Percentiles rank a stretch among this genome's conserved stretches.
phyloP scores from a whole-genome alignment of 1,284 basidiomycete genomes.

The Tetrapyrgos nigripes region DNA sequence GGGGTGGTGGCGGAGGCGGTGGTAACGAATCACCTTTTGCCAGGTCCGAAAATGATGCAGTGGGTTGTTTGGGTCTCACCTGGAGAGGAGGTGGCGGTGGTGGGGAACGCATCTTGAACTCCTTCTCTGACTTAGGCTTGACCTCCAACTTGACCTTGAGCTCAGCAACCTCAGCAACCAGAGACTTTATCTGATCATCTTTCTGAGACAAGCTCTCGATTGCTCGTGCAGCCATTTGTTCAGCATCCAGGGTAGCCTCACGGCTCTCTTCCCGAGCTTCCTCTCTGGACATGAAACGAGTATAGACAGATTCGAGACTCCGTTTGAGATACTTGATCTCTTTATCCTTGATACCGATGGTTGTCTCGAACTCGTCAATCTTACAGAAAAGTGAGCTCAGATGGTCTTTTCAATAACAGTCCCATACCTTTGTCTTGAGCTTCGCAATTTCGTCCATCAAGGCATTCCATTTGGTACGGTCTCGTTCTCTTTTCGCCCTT shows the following conservation, averaged over 20 bases:
- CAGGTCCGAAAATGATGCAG: not conserved
- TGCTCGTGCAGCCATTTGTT: constrained; percentile 71
- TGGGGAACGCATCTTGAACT: constrained; percentile 70
- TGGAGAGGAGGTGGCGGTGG: constrained; percentile 67
- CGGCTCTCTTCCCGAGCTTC: constrained; percentile 52
- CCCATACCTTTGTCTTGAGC: constrained; percentile 68
- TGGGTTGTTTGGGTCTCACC: constrained; percentile 33
- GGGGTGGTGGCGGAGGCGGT: constrained; percentile 6
- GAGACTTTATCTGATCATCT: constrained; percentile 67
- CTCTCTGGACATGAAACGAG: constrained; percentile 66
- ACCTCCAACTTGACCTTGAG: constrained; percentile 58
- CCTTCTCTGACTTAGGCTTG: constrained; percentile 70
- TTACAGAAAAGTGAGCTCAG: constrained; percentile 32
- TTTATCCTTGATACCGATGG: constrained; percentile 65
- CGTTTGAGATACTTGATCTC: constrained; percentile 82
- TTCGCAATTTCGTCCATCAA: constrained; percentile 81
- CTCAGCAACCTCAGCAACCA: constrained; percentile 58
- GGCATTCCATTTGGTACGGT: constrained; percentile 74
- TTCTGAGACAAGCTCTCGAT: constrained; percentile 77
- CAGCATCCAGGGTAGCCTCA: constrained; percentile 66
- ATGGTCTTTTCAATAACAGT: constrained; percentile 8
- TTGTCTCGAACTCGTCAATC: constrained; percentile 61
- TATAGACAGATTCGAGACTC: constrained; percentile 85
- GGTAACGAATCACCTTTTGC: constrained; percentile 4
- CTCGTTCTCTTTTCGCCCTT: constrained; percentile 77